Evolutionary conservation across 352 stramenopile species (phyloP), one percentile per base, ranked within the genome.

Genomic region (Phytophthora foliorum): DNA sequence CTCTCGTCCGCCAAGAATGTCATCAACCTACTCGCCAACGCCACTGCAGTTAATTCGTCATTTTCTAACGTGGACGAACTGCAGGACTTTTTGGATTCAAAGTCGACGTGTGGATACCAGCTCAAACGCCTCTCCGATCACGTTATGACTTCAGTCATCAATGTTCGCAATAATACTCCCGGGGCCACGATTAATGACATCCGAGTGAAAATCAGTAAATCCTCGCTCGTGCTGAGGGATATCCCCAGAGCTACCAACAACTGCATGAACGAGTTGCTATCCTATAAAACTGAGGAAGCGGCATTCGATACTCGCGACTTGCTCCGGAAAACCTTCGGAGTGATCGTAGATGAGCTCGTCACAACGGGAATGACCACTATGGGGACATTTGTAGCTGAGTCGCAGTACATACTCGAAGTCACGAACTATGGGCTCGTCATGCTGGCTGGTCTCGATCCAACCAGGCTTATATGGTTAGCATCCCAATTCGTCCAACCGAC

Each of bases 401-500:
- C 50, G 6, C 32, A 80, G 39, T 80, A 81, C 27, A 57, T 69
- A 17, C 48, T 81, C 17, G 58, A 72, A 46, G 63, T 72, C 2
- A 54, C 71, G n/a, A 69, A 82, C 38, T 52, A 81, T 34, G 74
- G 77, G 8, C 68, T 75, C 5, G 45, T 39, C 3, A 55, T 82
- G 27, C n/a, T 84, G 16, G 39, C 71, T 9, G 62, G 38, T 25
- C 58, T 84, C 3, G 74, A 84, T 38, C 72, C 77, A 10, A 84
- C 68, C 0, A 49, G 73, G 4, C 58, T 84, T 21, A 63, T 57
- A 11, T 68, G 67, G 21, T 34, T 82, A 53, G 73, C 58, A 1
- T 63, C 65, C 5, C 62, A 81, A 29, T 84, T 78, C 25, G 60
- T 81, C 2, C 73, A 84, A 52, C 65, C 73, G n/a, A 69, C 36